phyloP scores from a whole-genome alignment of 169 alveolate species.

The Cryptosporidium bovis region DNA sequence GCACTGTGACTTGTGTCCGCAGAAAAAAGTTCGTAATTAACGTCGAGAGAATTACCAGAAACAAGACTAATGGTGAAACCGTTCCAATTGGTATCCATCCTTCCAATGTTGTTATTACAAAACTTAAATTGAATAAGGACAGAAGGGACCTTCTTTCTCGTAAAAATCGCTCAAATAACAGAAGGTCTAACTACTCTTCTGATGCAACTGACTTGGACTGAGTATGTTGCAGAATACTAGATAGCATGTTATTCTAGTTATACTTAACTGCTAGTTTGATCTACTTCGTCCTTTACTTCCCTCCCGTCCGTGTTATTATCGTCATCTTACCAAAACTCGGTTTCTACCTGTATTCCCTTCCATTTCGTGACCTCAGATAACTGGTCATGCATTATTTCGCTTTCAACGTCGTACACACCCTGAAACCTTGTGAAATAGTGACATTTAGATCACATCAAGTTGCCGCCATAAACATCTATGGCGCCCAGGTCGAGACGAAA shows the following conservation, averaged over 20 bases:
- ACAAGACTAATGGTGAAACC: slow-evolving; percentile 91
- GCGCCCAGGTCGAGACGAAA: too few species aligned
- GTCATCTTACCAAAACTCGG: too few species aligned
- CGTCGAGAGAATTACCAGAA: slow-evolving; percentile 96
- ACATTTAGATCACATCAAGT: too few species aligned
- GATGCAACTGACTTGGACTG: slow-evolving; percentile 60
- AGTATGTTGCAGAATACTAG: background rate
- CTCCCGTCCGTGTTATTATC: background rate
- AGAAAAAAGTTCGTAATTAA: slow-evolving; percentile 97
- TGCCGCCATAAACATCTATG: too few species aligned
- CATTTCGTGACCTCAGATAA: too few species aligned
- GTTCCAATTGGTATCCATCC: slow-evolving; percentile 95
- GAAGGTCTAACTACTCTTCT: slow-evolving; percentile 79
- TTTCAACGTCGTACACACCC: too few species aligned
- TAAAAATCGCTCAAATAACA: slow-evolving; percentile 85
- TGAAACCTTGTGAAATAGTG: too few species aligned
- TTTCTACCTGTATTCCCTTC: too few species aligned
- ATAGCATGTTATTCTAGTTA: slow-evolving; percentile 24
- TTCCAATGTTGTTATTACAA: slow-evolving; percentile 95
- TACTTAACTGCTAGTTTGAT: slow-evolving; percentile 21
- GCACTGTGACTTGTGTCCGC: slow-evolving; percentile 97
- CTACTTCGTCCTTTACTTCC: background rate
- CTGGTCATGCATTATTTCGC: too few species aligned
- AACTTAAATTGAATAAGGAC: slow-evolving; percentile 93
- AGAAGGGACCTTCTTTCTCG: slow-evolving; percentile 92